Evolutionary conservation across 106 monocot genomes (phyloP), one percentile per base, ranked within the genome.

Genomic region (Chionographis japonica): DNA sequence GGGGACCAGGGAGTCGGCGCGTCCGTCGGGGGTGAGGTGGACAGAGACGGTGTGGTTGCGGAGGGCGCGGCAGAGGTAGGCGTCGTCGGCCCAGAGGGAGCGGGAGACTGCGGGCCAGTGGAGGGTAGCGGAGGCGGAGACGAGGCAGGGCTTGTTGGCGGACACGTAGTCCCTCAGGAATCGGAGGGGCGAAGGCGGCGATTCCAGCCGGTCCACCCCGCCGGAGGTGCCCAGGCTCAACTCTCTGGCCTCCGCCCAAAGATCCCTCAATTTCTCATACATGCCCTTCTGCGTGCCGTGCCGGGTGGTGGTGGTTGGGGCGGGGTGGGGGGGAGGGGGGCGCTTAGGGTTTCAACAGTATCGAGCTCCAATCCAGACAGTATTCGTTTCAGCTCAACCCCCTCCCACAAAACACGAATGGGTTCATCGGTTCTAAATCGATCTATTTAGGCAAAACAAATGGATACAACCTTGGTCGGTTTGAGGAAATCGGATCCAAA

Each of bases 1-100:
- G 39, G 83, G 83, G 54, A 73, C 75, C 51, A 95, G 73, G 62
- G 95, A 70, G 84, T 95, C 95, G 66, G 95, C 95, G 41, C 88
- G 83, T 58, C 95, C 95, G 70, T 88, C 63, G 18, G 95, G 95
- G 56, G 95, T 95, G 72, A 88, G 81, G 77, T 91, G 95, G 65
- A 95, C 69, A 68, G 95, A 95, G 71, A 95, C 95, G 56, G 61
- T 42, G 37, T 40, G 50, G 56, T 37, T 46, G 66, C 56, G 12
- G 65, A 91, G 74, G 66, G 77, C 58, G 63, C 66, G 13, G 79
- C 70, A 37, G 78, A 95, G 91, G 73, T 95, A 89, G 52, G 79
- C 63, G 54, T 74, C 77, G 62, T 57, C 38, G 58, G 72, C 54
- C 91, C 95, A 95, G 51, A 79, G 87, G 37, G 82, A 75, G 9